A percentile compares a stretch with the other conserved stretches of the same genome.
Evolutionary conservation across 1,284 basidiomycete genomes (phyloP).

Genomic region (Cutaneotrichosporon spelunceum): DNA sequence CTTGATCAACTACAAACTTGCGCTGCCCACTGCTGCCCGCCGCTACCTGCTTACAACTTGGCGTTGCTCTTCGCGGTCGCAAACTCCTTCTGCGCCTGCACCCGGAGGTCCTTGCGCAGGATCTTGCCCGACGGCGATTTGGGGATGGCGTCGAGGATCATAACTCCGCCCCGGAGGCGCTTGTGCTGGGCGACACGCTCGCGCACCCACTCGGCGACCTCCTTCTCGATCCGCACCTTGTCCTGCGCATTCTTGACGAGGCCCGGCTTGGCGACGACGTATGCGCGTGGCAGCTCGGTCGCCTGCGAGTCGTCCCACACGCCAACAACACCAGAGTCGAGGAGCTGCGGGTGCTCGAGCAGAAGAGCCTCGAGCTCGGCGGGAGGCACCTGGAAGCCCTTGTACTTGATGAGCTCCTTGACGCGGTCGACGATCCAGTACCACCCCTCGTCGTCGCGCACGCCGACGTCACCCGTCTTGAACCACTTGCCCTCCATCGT

Average conservation of each 20-base stretch:
- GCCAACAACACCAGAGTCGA: slow-evolving; percentile 69
- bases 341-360: slow-evolving; percentile 65
- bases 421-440: slow-evolving; percentile 53
- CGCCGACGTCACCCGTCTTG: slow-evolving; percentile 74
- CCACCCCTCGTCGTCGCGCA: slow-evolving; percentile 61
- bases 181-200: slow-evolving; percentile 56
- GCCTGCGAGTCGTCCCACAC: slow-evolving; percentile 61
- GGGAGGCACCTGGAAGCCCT: slow-evolving; percentile 62
- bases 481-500: slow-evolving; percentile 12
- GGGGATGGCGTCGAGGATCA: slow-evolving; percentile 53
- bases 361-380: slow-evolving; percentile 75
- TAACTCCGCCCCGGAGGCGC: slow-evolving; percentile 54
- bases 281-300: slow-evolving; percentile 53
- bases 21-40: no score
- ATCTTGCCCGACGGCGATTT: slow-evolving; percentile 51
- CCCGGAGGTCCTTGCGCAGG: slow-evolving; percentile 33
- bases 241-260: slow-evolving; percentile 37
- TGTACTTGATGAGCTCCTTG: slow-evolving; percentile 81
- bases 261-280: slow-evolving; percentile 45
- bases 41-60: slow-evolving; percentile 8
- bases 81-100: slow-evolving; percentile 10
- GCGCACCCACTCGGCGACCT: slow-evolving; percentile 62
- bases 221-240: slow-evolving; percentile 55
- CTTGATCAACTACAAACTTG: not conserved
- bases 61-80: not conserved